phyloP scores from a whole-genome alignment of 2,329 filamentous ascomycete species.

The Purpureocillium lavendulum region DNA sequence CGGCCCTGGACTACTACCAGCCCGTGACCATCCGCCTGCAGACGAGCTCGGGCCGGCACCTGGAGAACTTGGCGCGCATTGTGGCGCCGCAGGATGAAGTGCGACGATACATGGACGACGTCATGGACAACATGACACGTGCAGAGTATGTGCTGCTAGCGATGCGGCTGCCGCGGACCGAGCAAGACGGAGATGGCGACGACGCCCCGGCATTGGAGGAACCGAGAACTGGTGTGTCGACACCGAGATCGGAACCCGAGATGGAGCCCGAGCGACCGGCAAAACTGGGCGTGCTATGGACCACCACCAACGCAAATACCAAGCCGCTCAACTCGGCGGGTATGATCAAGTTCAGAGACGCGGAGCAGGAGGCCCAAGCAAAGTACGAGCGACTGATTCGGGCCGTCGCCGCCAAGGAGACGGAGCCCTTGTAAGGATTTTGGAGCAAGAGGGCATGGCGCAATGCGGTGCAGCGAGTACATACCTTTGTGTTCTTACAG shows the following conservation, averaged over 20 bases:
- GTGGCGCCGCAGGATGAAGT: slow-evolving; percentile 58
- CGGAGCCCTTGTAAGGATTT: slow-evolving; percentile 11
- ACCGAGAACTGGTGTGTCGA: slow-evolving; percentile 19
- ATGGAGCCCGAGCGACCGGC: slow-evolving; percentile 12
- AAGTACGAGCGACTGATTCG: slow-evolving; percentile 28
- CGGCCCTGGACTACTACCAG: slow-evolving; percentile 64
- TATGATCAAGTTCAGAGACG: slow-evolving; percentile 19
- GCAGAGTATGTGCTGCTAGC: slow-evolving; percentile 60
- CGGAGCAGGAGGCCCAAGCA: slow-evolving; percentile 24
- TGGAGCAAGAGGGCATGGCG: neutral
- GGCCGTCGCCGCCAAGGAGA: slow-evolving; percentile 25
- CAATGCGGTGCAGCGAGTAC: neutral
- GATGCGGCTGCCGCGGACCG: slow-evolving; percentile 51
- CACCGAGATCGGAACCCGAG: slow-evolving; percentile 19
- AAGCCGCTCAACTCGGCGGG: slow-evolving; percentile 7
- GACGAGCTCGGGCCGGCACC: slow-evolving; percentile 42
- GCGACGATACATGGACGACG: slow-evolving; percentile 57
- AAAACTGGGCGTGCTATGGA: slow-evolving; percentile 28
- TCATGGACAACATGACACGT: slow-evolving; percentile 61
- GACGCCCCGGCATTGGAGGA: slow-evolving; percentile 16
- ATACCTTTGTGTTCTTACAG: neutral
- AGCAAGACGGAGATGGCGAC: slow-evolving; percentile 21
- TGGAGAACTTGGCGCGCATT: slow-evolving; percentile 53
- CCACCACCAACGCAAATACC: slow-evolving; percentile 9
- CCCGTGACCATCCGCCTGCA: slow-evolving; percentile 59